These are phyloP conservation scores for Fomes fomentarius DNA, from an alignment of 1,284 basidiomycete genomes.

Conservation along the genomic window DNA sequence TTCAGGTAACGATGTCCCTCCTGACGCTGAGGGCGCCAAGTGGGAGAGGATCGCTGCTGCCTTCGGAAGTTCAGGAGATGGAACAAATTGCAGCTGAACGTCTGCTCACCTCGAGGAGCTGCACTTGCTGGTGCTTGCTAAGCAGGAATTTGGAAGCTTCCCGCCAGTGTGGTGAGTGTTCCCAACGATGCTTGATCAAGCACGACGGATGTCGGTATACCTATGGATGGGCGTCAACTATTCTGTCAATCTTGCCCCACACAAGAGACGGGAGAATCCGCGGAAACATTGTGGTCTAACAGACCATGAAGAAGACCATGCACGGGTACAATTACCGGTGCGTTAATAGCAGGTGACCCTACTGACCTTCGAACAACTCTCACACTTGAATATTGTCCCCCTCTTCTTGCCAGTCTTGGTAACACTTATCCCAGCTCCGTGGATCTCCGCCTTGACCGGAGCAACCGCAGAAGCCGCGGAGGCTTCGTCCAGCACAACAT, in stretches of 20 bases:
- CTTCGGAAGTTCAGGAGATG: constrained; percentile 36
- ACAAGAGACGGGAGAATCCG: neutral
- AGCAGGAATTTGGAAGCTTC: constrained; percentile 93
- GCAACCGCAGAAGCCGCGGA: constrained; percentile 18
- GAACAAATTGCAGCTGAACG: no score
- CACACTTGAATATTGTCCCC: constrained; percentile 88
- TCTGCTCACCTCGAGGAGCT: constrained; percentile 87
- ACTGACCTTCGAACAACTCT: constrained; percentile 86
- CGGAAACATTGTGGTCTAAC: neutral
- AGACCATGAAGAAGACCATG: neutral
- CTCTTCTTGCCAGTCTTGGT: constrained; percentile 61
- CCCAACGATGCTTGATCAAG: constrained; percentile 97
- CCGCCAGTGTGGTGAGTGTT: constrained; percentile 97
- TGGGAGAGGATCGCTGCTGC: constrained; percentile 95
- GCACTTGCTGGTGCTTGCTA: constrained; percentile 98
- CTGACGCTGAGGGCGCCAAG: constrained; percentile 64
- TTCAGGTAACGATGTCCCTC: constrained; percentile 84
- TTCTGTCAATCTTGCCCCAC: constrained; percentile 15
- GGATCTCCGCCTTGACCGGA: constrained; percentile 37
- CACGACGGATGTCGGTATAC: constrained; percentile 95
- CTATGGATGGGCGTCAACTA: constrained; percentile 39
- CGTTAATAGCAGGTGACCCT: neutral
- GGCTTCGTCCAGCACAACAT: constrained; percentile 22
- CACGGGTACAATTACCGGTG: neutral
- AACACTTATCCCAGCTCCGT: constrained; percentile 37